These are phyloP conservation scores for Phyllosticta capitalensis DNA, from an alignment of 2,329 filamentous ascomycete genomes.

Conservation along the genomic window DNA sequence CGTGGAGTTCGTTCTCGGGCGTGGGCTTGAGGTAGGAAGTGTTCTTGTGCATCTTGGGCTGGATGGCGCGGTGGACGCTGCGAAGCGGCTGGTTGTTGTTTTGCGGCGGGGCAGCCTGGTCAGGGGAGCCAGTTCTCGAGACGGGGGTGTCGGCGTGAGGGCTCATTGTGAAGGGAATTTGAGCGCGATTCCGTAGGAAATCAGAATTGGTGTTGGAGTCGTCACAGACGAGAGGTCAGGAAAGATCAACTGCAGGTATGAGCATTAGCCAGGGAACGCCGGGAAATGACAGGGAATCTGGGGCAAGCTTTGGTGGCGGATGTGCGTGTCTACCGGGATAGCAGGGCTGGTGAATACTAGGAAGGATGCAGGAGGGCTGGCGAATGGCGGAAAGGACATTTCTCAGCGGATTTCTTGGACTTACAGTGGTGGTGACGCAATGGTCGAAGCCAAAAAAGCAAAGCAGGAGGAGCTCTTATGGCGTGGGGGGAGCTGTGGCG, in stretches of 20 bases:
- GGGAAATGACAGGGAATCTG: background rate
- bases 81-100: constrained; percentile 10
- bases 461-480: background rate
- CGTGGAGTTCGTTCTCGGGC: constrained; percentile 57
- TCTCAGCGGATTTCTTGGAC: background rate
- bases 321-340: background rate
- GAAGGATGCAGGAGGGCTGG: background rate
- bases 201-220: background rate
- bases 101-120: constrained; percentile 4
- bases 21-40: constrained; percentile 44
- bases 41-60: constrained; percentile 12
- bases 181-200: background rate
- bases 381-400: constrained; percentile 5
- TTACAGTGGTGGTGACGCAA: constrained; percentile 4
- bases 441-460: background rate
- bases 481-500: background rate
- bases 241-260: constrained; percentile 3
- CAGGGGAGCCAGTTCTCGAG: constrained; percentile 3
- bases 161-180: constrained; percentile 18
- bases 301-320: background rate
- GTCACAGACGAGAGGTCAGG: constrained; percentile 5
- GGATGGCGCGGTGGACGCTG: constrained; percentile 10
- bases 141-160: constrained; percentile 25
- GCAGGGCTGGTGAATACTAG: background rate
- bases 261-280: background rate